Conservation (phyloP, 192 early-diverging fungal species). For the Backusella psychrophila region DNA sequence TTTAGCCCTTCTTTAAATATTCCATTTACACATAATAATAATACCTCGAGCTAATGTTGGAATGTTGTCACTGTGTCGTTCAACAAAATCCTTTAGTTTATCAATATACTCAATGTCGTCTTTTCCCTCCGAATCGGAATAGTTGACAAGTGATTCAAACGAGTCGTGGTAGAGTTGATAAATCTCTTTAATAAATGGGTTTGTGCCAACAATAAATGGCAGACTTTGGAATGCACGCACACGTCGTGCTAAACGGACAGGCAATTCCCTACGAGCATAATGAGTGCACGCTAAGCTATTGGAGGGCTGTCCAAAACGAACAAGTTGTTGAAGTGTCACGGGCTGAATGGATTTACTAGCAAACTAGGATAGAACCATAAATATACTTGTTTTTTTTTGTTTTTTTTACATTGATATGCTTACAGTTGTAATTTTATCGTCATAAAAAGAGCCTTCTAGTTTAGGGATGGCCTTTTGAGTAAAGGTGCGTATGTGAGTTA, state of each 20-base stretch:
- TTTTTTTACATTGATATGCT: background rate
- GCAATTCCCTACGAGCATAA: constrained; percentile 79
- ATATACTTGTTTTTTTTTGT: too few relatives aligned
- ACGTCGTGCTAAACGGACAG: constrained; percentile 84
- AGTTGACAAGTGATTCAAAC: constrained; percentile 64
- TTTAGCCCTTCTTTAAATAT: background rate
- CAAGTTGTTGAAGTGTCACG: constrained; percentile 78
- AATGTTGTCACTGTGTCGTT: constrained; percentile 81
- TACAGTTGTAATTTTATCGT: constrained; percentile 20
- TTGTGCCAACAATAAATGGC: constrained; percentile 96
- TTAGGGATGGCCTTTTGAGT: background rate
- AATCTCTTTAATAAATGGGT: constrained; percentile 84
- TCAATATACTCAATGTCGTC: constrained; percentile 66
- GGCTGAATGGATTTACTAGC: constrained; percentile 59
- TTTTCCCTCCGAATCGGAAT: constrained; percentile 57
- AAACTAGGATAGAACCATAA: constrained; percentile 34
- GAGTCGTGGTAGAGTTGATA: constrained; percentile 84
- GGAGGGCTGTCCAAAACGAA: constrained; percentile 68
- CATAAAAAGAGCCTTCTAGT: background rate
- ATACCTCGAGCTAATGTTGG: constrained; percentile 82
- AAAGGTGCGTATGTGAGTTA: background rate
- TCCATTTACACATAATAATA: too few relatives aligned
- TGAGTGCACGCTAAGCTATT: constrained; percentile 55
- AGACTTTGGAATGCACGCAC: constrained; percentile 85
- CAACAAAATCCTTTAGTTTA: constrained; percentile 69